A percentile compares a stretch with the other conserved stretches of the same genome.
These are phyloP conservation scores for Didymella pomorum DNA, from an alignment of 2,329 filamentous ascomycete genomes.

Conservation along the genomic window DNA sequence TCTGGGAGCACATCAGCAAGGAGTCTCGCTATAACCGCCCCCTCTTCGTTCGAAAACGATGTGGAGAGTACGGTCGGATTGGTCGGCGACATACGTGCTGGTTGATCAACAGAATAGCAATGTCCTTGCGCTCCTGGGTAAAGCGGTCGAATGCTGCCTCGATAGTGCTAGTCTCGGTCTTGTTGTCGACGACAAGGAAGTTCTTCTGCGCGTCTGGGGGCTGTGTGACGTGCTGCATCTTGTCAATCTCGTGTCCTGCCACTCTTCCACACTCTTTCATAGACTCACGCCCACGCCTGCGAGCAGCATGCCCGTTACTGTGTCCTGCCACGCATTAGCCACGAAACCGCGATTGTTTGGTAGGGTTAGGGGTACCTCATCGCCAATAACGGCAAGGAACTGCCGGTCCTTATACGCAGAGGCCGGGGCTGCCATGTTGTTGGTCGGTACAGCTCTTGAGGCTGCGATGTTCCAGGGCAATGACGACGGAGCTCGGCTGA, in stretches of 20 bases:
- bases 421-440: slow-evolving; percentile 65
- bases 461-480: slow-evolving; percentile 25
- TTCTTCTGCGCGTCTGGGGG: slow-evolving; percentile 93
- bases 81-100: slow-evolving; percentile 76
- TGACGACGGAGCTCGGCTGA: slow-evolving; percentile 20
- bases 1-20: slow-evolving; percentile 59
- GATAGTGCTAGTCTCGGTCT: slow-evolving; percentile 88
- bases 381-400: slow-evolving; percentile 96
- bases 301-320: slow-evolving; percentile 92
- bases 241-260: slow-evolving; percentile 2
- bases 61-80: too few relatives aligned
- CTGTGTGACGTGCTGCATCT: slow-evolving; percentile 82
- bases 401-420: slow-evolving; percentile 80
- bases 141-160: slow-evolving; percentile 91
- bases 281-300: slow-evolving; percentile 87
- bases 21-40: too few relatives aligned
- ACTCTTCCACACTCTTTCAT: too few relatives aligned
- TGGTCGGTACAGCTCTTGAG: slow-evolving; percentile 24
- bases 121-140: slow-evolving; percentile 90
- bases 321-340: slow-evolving; percentile 69
- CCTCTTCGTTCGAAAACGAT: too few relatives aligned
- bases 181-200: slow-evolving; percentile 93
- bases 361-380: slow-evolving; percentile 71
- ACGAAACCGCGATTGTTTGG: neutral
- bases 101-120: slow-evolving; percentile 95